Percentiles rank a stretch among this genome's conserved stretches.
These are phyloP conservation scores for Dictyostelium brefeldianum DNA, from an alignment of 78 protist genomes.

Conservation along the genomic window DNA sequence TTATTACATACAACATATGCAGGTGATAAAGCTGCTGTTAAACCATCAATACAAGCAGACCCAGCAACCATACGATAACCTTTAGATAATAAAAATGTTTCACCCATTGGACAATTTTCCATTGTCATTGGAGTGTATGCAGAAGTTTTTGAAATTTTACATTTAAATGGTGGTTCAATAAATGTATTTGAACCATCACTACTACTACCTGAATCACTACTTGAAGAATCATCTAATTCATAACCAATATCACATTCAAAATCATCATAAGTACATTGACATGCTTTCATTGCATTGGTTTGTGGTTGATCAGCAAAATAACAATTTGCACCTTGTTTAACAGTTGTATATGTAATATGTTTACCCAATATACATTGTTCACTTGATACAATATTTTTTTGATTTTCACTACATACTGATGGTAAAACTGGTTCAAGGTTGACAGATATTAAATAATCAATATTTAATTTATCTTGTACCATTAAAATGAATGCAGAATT, in stretches of 20 bases:
- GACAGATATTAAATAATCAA: neutral
- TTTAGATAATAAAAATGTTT: neutral
- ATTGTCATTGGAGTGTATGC: neutral
- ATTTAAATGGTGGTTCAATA: neutral
- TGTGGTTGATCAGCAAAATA: neutral
- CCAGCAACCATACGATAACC: slow-evolving; percentile 58
- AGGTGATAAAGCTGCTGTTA: neutral
- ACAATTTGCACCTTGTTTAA: neutral
- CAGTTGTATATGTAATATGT: neutral
- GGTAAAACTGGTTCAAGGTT: neutral
- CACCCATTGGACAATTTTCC: neutral
- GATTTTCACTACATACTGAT: neutral
- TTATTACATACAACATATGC: neutral
- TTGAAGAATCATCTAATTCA: neutral
- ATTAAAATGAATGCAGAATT: slow-evolving; percentile 3
- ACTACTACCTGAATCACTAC: neutral
- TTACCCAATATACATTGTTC: slow-evolving; percentile 30
- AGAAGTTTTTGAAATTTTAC: neutral
- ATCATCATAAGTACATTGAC: slow-evolving; percentile 41
- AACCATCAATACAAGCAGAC: slow-evolving; percentile 28
- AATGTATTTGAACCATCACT: neutral
- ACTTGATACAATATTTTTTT: too few species aligned
- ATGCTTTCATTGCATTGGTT: neutral
- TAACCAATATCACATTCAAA: slow-evolving; percentile 74
- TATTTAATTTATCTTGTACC: neutral